phyloP scores from a whole-genome alignment of 2,329 filamentous ascomycete species.

The Ophiocordyceps australis region DNA sequence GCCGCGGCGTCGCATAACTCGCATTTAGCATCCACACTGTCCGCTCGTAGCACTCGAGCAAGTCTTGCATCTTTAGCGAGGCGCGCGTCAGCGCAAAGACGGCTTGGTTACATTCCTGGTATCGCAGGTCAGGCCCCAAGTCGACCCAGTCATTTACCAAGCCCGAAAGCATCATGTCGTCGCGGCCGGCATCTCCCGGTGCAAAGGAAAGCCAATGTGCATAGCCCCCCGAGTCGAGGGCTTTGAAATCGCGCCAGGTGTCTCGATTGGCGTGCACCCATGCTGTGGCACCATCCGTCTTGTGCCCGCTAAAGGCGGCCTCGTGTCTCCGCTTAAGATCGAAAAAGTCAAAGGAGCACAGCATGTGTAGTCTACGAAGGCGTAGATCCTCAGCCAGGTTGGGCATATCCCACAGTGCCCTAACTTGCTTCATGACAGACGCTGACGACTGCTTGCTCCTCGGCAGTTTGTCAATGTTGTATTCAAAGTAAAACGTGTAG shows the following conservation, averaged over 20 bases:
- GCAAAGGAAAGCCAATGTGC: not conserved
- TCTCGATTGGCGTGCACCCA: not conserved
- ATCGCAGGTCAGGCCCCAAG: not conserved
- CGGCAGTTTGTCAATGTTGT: not conserved
- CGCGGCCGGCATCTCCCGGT: not conserved
- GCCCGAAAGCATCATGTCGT: not conserved
- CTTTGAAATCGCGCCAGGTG: not conserved
- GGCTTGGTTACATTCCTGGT: not conserved
- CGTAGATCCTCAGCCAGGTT: not conserved
- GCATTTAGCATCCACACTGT: slow-evolving; percentile 1
- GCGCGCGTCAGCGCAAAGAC: not conserved
- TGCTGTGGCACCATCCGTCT: not conserved
- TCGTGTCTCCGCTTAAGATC: not conserved
- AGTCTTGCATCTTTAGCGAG: not conserved
- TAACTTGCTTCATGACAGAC: not conserved
- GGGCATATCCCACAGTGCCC: not conserved
- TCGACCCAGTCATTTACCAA: slow-evolving; percentile 1
- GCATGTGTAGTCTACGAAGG: not conserved
- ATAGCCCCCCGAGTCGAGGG: not conserved
- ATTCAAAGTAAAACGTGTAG: not conserved
- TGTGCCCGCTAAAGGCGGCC: not conserved
- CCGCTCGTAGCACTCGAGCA: not conserved
- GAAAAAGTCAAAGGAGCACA: not conserved
- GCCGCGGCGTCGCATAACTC: not conserved
- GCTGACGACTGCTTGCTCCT: not conserved